Percentiles rank a stretch among this genome's conserved stretches.
Evolutionary conservation across 495 filamentous ascomycete genomes (phyloP).

Genomic region (Talaromyces liani): DNA sequence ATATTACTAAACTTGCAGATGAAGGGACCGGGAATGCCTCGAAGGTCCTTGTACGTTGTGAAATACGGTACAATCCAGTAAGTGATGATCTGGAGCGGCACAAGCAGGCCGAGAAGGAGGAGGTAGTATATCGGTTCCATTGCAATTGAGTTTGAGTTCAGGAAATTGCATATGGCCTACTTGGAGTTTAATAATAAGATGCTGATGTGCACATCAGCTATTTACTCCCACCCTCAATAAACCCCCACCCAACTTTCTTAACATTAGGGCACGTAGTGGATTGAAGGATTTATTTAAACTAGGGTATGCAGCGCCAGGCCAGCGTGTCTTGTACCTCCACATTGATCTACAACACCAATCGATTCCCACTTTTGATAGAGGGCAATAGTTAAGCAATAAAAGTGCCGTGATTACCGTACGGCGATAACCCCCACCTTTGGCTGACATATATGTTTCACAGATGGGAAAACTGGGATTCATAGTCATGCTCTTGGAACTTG

Average conservation of each 20-base stretch:
- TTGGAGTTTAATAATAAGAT: not conserved
- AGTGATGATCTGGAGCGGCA: constrained; percentile 12
- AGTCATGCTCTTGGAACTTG: not conserved
- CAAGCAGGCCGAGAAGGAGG: not conserved
- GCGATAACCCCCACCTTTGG: not conserved
- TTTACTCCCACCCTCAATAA: not conserved
- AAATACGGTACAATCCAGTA: constrained; percentile 21
- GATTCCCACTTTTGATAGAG: not conserved
- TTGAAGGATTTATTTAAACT: not conserved
- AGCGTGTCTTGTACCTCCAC: not conserved
- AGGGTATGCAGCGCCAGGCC: not conserved
- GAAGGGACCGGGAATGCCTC: constrained; percentile 16
- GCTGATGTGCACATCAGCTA: not conserved
- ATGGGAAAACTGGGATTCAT: not conserved
- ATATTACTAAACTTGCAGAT: constrained; percentile 19
- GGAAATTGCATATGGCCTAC: not conserved
- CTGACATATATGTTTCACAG: not conserved
- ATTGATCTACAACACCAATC: not conserved
- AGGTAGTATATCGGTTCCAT: not conserved
- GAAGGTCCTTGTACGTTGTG: constrained; percentile 12
- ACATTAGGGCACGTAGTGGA: not conserved
- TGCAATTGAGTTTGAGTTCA: not conserved
- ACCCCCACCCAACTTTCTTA: not conserved
- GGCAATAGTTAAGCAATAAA: not conserved
- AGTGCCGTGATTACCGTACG: not conserved